Evolutionary conservation across 2,329 filamentous ascomycete species (phyloP).

Genomic region (Tolypocladium amazonense): DNA sequence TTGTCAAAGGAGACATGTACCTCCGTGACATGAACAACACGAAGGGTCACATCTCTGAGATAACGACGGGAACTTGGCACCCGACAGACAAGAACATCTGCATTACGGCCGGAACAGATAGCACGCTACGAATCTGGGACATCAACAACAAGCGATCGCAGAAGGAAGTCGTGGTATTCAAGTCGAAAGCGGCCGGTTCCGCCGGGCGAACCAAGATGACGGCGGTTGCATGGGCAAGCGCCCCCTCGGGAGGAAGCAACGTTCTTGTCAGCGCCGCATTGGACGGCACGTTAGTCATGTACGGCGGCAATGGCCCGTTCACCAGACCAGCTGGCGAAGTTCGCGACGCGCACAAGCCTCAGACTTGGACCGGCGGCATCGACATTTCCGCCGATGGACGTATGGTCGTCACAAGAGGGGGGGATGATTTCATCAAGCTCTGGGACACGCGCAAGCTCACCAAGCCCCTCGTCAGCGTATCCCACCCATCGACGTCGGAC

Average conservation of each 20-base stretch:
- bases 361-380: conserved; percentile 86
- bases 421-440: conserved; percentile 85
- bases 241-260: conserved; percentile 65
- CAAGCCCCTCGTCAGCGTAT: conserved; percentile 67
- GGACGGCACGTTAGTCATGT: conserved; percentile 87
- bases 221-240: conserved; percentile 74
- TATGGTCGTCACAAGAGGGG: conserved; percentile 81
- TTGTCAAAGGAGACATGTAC: conserved; percentile 98
- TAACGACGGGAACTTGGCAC: conserved; percentile 84
- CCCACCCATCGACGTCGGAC: conserved; percentile 72
- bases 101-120: conserved; percentile 88
- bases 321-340: conserved; percentile 74
- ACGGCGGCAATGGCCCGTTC: conserved; percentile 80
- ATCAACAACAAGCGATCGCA: conserved; percentile 83
- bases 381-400: conserved; percentile 87
- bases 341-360: conserved; percentile 66
- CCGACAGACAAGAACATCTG: conserved; percentile 76
- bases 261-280: conserved; percentile 73
- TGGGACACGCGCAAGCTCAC: conserved; percentile 98
- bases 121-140: conserved; percentile 94
- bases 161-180: conserved; percentile 91
- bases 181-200: conserved; percentile 77
- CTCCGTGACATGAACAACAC: conserved; percentile 95
- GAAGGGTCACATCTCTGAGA: conserved; percentile 89
- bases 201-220: conserved; percentile 93